A percentile compares a stretch with the other conserved stretches of the same genome.
These are phyloP conservation scores for Lachancea nothofagi DNA, from an alignment of 805 yeast species.

Conservation along the genomic window DNA sequence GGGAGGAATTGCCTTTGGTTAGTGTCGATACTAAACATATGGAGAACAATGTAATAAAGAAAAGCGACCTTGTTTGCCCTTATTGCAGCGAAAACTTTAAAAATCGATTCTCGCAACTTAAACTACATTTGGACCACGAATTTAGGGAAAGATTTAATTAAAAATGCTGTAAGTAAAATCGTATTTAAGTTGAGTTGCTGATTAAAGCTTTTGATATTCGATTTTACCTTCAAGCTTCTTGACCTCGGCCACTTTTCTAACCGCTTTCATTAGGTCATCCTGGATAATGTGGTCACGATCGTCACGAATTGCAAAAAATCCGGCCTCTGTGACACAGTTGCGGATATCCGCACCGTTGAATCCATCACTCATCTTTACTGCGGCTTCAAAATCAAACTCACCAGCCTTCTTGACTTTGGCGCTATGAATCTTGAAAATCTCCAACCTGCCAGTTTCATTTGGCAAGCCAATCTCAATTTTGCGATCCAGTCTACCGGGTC, in stretches of 20 bases:
- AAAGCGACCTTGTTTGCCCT: slow-evolving; percentile 38
- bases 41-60: slow-evolving; percentile 31
- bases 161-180: neutral
- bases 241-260: slow-evolving; percentile 91
- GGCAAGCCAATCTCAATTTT: slow-evolving; percentile 94
- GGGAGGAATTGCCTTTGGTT: slow-evolving; percentile 43
- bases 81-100: slow-evolving; percentile 39
- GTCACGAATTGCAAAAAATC: slow-evolving; percentile 95
- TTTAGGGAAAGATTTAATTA: slow-evolving; percentile 23
- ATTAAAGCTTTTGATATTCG: slow-evolving; percentile 84
- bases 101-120: slow-evolving; percentile 40
- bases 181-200: no score
- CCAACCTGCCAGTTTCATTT: slow-evolving; percentile 91
- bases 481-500: slow-evolving; percentile 97
- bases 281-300: slow-evolving; percentile 93
- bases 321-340: slow-evolving; percentile 97
- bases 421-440: slow-evolving; percentile 90
- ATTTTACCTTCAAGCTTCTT: slow-evolving; percentile 95
- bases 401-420: slow-evolving; percentile 82
- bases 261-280: slow-evolving; percentile 95
- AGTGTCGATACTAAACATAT: slow-evolving; percentile 34
- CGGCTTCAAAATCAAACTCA: slow-evolving; percentile 94
- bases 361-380: slow-evolving; percentile 97
- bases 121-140: slow-evolving; percentile 38
- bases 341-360: slow-evolving; percentile 98